Evolutionary conservation across 805 yeast species (phyloP).

Genomic region (Pichia nanzhaoensis): DNA sequence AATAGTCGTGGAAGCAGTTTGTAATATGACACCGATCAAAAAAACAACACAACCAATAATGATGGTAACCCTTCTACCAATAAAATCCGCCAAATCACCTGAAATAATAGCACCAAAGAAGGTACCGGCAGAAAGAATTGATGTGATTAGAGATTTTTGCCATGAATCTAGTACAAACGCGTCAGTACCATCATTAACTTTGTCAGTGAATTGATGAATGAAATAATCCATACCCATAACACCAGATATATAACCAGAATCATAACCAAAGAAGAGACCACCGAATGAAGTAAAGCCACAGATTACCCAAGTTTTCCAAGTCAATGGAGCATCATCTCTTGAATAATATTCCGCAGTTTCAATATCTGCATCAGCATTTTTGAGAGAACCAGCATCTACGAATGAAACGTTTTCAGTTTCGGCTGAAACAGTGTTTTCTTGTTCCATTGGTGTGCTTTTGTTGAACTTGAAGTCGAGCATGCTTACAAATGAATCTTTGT

Average conservation of each 20-base stretch:
- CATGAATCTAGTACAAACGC: constrained; percentile 23
- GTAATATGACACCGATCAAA: constrained; percentile 43
- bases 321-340: constrained; percentile 32
- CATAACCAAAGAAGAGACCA: constrained; percentile 62
- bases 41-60: constrained; percentile 39
- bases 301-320: constrained; percentile 31
- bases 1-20: constrained; percentile 39
- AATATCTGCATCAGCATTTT: too few species aligned
- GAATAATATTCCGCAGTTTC: constrained; percentile 3
- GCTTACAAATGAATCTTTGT: too few species aligned
- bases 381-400: too few species aligned
- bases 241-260: constrained; percentile 63
- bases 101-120: constrained; percentile 59
- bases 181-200: constrained; percentile 27
- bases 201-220: constrained; percentile 25
- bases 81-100: constrained; percentile 42
- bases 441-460: too few species aligned
- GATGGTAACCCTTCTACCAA: constrained; percentile 45
- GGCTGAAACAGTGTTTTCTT: too few species aligned
- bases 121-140: constrained; percentile 68
- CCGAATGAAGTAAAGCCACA: constrained; percentile 62
- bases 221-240: constrained; percentile 55
- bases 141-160: constrained; percentile 47
- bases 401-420: too few species aligned
- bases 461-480: too few species aligned